Percentiles rank a stretch among this genome's conserved stretches.
phyloP scores from a whole-genome alignment of 169 alveolate species.

The Theileria annulata region DNA sequence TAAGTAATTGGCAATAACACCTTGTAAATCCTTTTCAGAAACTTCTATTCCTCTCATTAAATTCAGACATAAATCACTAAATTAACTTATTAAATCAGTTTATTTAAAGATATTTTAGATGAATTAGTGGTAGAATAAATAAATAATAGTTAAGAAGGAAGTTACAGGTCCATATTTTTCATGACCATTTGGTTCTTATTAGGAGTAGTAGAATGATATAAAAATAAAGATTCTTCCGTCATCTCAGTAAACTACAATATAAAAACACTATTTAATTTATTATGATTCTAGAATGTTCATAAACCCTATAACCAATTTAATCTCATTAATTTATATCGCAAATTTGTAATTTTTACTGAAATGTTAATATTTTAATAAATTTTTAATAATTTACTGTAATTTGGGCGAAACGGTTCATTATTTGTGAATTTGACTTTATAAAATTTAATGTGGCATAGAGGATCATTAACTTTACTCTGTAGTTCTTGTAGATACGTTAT shows the following conservation, averaged over 20 bases:
- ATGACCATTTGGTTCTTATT: constrained; percentile 10
- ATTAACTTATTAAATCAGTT: neutral
- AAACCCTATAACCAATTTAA: constrained; percentile 8
- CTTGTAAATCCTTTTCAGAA: constrained; percentile 40
- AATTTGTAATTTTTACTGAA: neutral
- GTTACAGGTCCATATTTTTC: constrained; percentile 34
- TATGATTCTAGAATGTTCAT: neutral
- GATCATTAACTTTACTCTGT: constrained; percentile 80
- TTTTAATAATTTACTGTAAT: neutral
- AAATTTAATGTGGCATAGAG: constrained; percentile 82
- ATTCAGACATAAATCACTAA: constrained; percentile 12
- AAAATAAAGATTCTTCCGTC: constrained; percentile 8
- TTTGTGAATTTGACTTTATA: neutral
- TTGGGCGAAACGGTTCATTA: neutral
- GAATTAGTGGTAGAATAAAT: neutral
- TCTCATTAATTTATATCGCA: constrained; percentile 1
- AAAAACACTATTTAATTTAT: neutral
- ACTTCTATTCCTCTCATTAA: constrained; percentile 21
- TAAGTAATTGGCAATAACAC: constrained; percentile 54
- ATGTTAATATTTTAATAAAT: neutral
- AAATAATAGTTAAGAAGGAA: neutral
- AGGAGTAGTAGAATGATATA: constrained; percentile 17
- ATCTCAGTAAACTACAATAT: neutral
- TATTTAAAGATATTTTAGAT: no score
- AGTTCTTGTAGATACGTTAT: constrained; percentile 86